phyloP scores from a whole-genome alignment of 306 rosid species.

The Acmispon strigosus region DNA sequence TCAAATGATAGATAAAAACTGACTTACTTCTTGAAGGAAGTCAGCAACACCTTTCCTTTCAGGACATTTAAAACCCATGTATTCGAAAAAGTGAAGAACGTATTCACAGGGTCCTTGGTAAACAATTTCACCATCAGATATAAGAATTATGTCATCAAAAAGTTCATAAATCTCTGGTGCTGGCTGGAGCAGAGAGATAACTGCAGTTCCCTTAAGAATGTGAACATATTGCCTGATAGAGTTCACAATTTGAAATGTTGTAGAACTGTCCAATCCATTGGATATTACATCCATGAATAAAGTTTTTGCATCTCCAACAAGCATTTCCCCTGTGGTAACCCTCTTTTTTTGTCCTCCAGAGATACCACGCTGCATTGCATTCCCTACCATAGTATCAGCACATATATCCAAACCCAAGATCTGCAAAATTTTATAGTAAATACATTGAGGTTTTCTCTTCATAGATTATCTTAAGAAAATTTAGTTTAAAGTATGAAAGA shows the following conservation, averaged over 20 bases:
- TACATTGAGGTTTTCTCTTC: background rate
- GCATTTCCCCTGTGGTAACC: slow-evolving; percentile 69
- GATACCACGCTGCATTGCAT: slow-evolving; percentile 71
- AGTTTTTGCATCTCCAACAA: slow-evolving; percentile 53
- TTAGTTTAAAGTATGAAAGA: background rate
- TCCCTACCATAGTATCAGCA: slow-evolving; percentile 75
- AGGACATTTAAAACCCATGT: slow-evolving; percentile 49
- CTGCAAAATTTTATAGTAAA: slow-evolving; percentile 25
- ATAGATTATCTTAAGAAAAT: background rate
- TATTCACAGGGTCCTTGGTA: slow-evolving; percentile 52
- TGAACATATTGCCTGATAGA: slow-evolving; percentile 38
- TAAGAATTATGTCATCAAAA: slow-evolving; percentile 49
- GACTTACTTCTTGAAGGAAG: slow-evolving; percentile 57
- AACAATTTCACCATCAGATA: slow-evolving; percentile 49
- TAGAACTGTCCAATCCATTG: slow-evolving; percentile 55
- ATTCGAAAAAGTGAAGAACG: slow-evolving; percentile 45
- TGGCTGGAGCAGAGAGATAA: slow-evolving; percentile 52
- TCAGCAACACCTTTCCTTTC: slow-evolving; percentile 52
- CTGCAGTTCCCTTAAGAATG: slow-evolving; percentile 39
- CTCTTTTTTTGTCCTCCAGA: slow-evolving; percentile 94
- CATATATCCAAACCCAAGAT: slow-evolving; percentile 78
- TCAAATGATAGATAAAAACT: background rate
- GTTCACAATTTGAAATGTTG: slow-evolving; percentile 52
- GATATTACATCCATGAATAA: slow-evolving; percentile 62
- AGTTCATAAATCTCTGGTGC: slow-evolving; percentile 53